phyloP scores from a whole-genome alignment of 2,329 filamentous ascomycete species.

The Apiospora kogelbergensis region DNA sequence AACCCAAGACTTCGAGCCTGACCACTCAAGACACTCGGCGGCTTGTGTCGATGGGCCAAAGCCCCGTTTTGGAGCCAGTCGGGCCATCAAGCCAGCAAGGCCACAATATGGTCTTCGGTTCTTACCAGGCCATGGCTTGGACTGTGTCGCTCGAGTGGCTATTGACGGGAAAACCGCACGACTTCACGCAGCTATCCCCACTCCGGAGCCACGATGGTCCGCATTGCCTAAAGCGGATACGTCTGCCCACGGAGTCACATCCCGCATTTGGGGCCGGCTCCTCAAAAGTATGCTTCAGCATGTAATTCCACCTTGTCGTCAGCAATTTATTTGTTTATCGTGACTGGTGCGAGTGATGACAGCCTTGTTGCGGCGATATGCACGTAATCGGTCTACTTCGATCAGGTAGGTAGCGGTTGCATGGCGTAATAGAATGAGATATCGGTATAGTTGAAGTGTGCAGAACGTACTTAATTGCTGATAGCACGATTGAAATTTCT shows the following conservation, averaged over 20 bases:
- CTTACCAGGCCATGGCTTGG: neutral
- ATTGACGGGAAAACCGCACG: constrained; percentile 5
- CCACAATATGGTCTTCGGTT: neutral
- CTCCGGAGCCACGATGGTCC: constrained; percentile 6
- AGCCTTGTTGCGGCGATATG: no score
- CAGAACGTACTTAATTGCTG: no score
- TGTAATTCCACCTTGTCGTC: neutral
- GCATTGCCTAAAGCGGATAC: neutral
- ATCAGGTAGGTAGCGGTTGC: no score
- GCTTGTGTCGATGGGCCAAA: neutral
- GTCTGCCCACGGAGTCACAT: neutral
- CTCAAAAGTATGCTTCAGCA: neutral
- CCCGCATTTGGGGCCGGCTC: neutral
- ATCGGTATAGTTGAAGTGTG: no score
- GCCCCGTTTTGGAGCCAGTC: neutral
- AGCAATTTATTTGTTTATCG: no score
- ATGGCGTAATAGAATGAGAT: no score
- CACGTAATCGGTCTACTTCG: no score
- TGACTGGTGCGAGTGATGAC: no score
- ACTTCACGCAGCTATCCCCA: neutral
- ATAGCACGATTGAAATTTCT: no score
- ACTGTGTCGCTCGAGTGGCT: neutral
- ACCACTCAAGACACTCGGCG: neutral
- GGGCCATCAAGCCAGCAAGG: neutral
- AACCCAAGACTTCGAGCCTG: neutral